Evolutionary conservation across 441 rosid genomes (phyloP).

Genomic region (Gossypium davidsonii): DNA sequence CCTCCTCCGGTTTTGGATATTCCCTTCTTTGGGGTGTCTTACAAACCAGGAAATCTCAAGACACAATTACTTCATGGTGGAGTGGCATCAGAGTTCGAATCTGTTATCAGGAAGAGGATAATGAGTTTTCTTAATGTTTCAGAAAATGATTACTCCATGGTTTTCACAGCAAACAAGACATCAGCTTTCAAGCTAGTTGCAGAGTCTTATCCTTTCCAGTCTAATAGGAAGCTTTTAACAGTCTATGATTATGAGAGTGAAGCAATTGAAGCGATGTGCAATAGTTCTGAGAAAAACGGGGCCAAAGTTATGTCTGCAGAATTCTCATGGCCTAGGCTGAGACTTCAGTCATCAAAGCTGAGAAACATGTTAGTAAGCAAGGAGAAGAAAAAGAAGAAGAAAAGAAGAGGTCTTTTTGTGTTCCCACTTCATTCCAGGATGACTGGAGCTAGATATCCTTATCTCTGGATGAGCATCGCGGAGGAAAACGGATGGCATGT

Average conservation of each 20-base stretch:
- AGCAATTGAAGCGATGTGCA: conserved; percentile 61
- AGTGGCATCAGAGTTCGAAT: conserved; percentile 56
- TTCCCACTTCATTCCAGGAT: conserved; percentile 85
- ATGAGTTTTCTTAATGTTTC: conserved; percentile 70
- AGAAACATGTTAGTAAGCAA: conserved; percentile 50
- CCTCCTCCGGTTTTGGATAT: conserved; percentile 32
- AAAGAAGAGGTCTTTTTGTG: conserved; percentile 72
- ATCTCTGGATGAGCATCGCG: conserved; percentile 78
- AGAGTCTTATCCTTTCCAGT: conserved; percentile 75
- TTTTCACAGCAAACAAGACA: conserved; percentile 76
- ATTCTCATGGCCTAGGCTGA: conserved; percentile 83
- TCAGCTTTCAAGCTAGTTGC: conserved; percentile 83
- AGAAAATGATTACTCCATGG: conserved; percentile 72
- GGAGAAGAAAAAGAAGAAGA: conserved; percentile 34
- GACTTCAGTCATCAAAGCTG: conserved; percentile 58
- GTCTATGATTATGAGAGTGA: conserved; percentile 89
- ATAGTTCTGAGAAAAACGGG: conserved; percentile 62
- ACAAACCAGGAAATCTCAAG: conserved; percentile 69
- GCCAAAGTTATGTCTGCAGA: conserved; percentile 67
- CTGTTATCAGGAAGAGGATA: conserved; percentile 62
- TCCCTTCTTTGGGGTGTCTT: conserved; percentile 72
- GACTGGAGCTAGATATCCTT: conserved; percentile 81
- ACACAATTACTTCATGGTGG: conserved; percentile 76
- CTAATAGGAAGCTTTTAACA: conserved; percentile 51
- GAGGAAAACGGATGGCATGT: conserved; percentile 90